These are phyloP conservation scores for Pholiota conissans DNA, from an alignment of 768 basidiomycete genomes.

Conservation along the genomic window DNA sequence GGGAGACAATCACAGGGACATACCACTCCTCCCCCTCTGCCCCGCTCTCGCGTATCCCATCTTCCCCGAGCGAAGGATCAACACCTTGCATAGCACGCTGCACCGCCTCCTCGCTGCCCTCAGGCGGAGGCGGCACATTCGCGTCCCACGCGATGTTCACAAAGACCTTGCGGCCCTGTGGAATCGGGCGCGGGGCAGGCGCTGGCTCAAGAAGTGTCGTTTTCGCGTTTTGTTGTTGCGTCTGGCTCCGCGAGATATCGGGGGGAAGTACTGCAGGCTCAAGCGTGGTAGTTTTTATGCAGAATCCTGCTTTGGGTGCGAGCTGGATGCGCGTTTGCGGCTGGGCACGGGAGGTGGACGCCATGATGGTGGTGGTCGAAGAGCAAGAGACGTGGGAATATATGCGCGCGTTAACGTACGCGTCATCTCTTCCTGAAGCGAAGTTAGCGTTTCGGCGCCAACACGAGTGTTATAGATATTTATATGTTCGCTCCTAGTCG, in stretches of 20 bases:
- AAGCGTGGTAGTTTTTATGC: conserved; percentile 58
- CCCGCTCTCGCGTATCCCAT: conserved; percentile 12
- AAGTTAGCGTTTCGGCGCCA: no score
- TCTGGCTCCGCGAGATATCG: no score
- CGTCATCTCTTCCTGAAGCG: no score
- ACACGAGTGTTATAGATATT: no score
- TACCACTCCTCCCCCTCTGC: conserved; percentile 48
- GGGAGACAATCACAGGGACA: conserved; percentile 73
- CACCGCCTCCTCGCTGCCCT: conserved; percentile 56
- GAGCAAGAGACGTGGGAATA: not conserved
- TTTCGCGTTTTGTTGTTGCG: conserved; percentile 4
- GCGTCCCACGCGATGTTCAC: conserved; percentile 73
- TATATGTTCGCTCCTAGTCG: no score
- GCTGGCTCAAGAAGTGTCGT: conserved; percentile 28
- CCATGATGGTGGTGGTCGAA: not conserved
- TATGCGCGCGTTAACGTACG: not conserved
- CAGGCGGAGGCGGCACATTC: conserved; percentile 68
- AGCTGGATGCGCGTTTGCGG: conserved; percentile 34
- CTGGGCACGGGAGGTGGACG: not conserved
- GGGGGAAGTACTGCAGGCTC: conserved; percentile 38
- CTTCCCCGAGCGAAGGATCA: conserved; percentile 16
- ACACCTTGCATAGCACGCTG: conserved; percentile 55
- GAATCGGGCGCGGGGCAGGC: conserved; percentile 31
- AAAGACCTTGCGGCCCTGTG: conserved; percentile 63
- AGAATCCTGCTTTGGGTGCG: conserved; percentile 67